These are phyloP conservation scores for Hyphopichia wangnamkhiaoensis DNA, from an alignment of 1,139 yeast genomes.

Conservation along the genomic window DNA sequence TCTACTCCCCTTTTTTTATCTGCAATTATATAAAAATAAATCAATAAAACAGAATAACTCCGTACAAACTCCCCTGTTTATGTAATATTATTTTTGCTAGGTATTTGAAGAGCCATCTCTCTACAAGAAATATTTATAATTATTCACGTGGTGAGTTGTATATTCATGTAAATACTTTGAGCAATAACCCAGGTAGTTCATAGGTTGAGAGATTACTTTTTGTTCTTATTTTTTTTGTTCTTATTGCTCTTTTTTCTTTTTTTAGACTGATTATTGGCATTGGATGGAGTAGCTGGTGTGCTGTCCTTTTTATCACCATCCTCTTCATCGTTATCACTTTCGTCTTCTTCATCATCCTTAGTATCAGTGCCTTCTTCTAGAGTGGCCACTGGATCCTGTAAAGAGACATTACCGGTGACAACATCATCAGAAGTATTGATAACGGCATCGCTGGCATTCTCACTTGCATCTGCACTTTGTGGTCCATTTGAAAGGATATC, in stretches of 20 bases:
- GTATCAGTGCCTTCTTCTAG: slow-evolving; percentile 3
- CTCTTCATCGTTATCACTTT: slow-evolving; percentile 9
- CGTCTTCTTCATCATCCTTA: slow-evolving; percentile 11
- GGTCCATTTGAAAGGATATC: background rate
- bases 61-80: background rate
- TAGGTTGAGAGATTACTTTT: background rate
- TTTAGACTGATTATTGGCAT: background rate
- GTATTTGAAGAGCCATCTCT: too few species aligned
- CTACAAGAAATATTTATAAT: too few species aligned
- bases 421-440: slow-evolving; percentile 1
- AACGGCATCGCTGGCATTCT: too few species aligned
- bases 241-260: slow-evolving; percentile 21
- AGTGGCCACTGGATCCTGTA: slow-evolving; percentile 4
- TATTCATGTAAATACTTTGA: too few species aligned
- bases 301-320: slow-evolving; percentile 9
- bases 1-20: background rate
- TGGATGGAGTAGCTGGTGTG: background rate
- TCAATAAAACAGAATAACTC: slow-evolving; percentile 12
- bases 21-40: background rate
- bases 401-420: background rate
- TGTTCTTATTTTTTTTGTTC: slow-evolving; percentile 8
- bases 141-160: too few species aligned
- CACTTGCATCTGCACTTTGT: too few species aligned
- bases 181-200: too few species aligned
- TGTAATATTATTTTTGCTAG: too few species aligned